Evolutionary conservation across 192 early-diverging fungal genomes (phyloP), one percentile per base, ranked within the genome.

Genomic region (Coemansia furcata): DNA sequence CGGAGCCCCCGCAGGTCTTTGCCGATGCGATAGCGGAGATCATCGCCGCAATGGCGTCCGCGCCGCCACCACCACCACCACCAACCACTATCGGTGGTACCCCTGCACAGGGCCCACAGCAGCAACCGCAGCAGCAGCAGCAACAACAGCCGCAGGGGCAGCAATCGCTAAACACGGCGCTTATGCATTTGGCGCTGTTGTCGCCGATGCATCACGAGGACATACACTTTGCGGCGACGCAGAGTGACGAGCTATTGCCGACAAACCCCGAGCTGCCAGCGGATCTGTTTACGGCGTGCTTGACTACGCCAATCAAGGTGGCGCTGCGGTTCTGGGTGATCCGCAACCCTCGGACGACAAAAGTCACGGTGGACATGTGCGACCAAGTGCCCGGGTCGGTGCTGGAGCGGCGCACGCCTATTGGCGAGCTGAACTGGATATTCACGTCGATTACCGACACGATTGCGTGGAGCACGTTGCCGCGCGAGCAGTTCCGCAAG

Each of bases 391-490:
- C 96, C 3, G 97, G 97, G 35, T 81, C 89, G 32, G 80, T 93
- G 30, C 91, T 91, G 72, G 96, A 97, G 66, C 89, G 97, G 37
- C 87, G 94, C 17, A 96, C 97, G 17, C 94, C 97, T 0, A 84
- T 98, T 14, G 97, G 97, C 47, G 97, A 99, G 82, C 86, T 99
- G 61, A 98, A 98, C 69, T 99, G 97, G 97, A 96, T 99, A 17
- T 97, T 99, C 71, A 98, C 96, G 5, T 91, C 97, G 29, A 93
- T 99, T 49, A 99, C 95, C 0, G 97, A 99, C 76, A 98, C 96
- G 6, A 99, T 99, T 63, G 97, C 97, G 7, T 99, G 97, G 97
- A 94, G 87, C 73, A 91, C 92, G 36, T 76, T 99, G 19, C 89
- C 93, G 3, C 89, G 89, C 32, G 95, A 97, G 46, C 66, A 92